Evolutionary conservation across 1,284 basidiomycete genomes (phyloP).

Genomic region (Leccinum solheimii): DNA sequence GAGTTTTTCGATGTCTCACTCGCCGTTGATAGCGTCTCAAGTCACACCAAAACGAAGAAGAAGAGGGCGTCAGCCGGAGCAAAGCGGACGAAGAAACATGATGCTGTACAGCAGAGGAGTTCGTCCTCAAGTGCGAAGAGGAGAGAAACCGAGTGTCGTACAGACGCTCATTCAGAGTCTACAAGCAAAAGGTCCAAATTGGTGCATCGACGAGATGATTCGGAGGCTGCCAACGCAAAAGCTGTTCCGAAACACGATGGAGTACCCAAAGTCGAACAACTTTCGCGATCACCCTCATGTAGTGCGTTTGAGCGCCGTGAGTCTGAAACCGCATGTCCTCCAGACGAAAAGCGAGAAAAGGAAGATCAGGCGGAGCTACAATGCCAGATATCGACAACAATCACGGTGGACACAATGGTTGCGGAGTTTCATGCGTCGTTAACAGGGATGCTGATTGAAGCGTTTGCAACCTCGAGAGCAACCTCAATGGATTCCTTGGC

Average conservation of each 20-base stretch:
- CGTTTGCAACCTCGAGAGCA: conserved; percentile 69
- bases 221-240: background rate
- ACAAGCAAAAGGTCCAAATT: conserved; percentile 24
- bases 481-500: conserved; percentile 60
- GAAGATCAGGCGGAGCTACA: background rate
- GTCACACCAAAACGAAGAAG: conserved; percentile 12
- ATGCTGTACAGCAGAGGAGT: background rate
- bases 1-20: background rate
- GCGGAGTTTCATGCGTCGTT: conserved; percentile 38
- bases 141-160: conserved; percentile 2
- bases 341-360: background rate
- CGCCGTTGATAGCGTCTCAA: background rate
- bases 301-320: background rate
- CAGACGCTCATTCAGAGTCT: conserved; percentile 10
- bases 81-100: conserved; percentile 11
- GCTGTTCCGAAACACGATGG: conserved; percentile 1
- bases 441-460: conserved; percentile 67
- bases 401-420: conserved; percentile 3
- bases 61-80: background rate
- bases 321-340: background rate
- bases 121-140: conserved; percentile 2
- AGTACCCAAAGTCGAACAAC: background rate
- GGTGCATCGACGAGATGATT: conserved; percentile 1
- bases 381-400: background rate
- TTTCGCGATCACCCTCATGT: conserved; percentile 7